Percentiles rank a stretch among this genome's conserved stretches.
phyloP scores from a whole-genome alignment of 2,329 filamentous ascomycete species.

The Pyrenochaeta sp. region DNA sequence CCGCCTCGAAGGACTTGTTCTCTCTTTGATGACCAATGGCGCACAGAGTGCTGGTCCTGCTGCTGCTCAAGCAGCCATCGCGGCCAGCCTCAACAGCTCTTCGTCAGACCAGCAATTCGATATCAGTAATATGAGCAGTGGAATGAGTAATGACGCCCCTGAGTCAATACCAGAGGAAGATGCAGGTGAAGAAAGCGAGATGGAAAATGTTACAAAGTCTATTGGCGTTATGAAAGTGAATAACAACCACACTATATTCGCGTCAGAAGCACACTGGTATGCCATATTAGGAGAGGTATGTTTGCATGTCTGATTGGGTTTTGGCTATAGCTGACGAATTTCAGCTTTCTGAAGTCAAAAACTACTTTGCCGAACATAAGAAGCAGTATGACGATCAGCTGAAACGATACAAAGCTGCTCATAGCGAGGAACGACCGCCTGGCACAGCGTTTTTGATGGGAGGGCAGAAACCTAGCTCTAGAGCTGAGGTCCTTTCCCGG shows the following conservation, averaged over 20 bases:
- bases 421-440: slow-evolving; percentile 62
- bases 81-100: slow-evolving; percentile 54
- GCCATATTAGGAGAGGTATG: slow-evolving; percentile 60
- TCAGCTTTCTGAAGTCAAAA: slow-evolving; percentile 89
- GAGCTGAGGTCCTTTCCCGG: slow-evolving; percentile 78
- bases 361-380: slow-evolving; percentile 85
- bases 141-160: slow-evolving; percentile 63
- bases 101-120: slow-evolving; percentile 55
- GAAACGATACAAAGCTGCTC: slow-evolving; percentile 75
- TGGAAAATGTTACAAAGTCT: slow-evolving; percentile 59
- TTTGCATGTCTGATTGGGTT: slow-evolving; percentile 6
- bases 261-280: slow-evolving; percentile 62
- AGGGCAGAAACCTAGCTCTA: slow-evolving; percentile 72
- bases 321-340: slow-evolving; percentile 13
- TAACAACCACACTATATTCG: slow-evolving; percentile 58
- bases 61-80: slow-evolving; percentile 67
- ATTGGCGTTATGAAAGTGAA: slow-evolving; percentile 64
- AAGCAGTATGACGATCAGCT: slow-evolving; percentile 87
- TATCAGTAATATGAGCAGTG: slow-evolving; percentile 64
- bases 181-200: slow-evolving; percentile 70
- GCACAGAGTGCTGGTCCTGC: slow-evolving; percentile 66
- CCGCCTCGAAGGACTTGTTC: slow-evolving; percentile 86
- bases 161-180: slow-evolving; percentile 63
- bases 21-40: slow-evolving; percentile 93
- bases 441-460: slow-evolving; percentile 84